A percentile compares a stretch with the other conserved stretches of the same genome.
phyloP scores from a whole-genome alignment of 495 filamentous ascomycete species.

The Oidiodendron maius region DNA sequence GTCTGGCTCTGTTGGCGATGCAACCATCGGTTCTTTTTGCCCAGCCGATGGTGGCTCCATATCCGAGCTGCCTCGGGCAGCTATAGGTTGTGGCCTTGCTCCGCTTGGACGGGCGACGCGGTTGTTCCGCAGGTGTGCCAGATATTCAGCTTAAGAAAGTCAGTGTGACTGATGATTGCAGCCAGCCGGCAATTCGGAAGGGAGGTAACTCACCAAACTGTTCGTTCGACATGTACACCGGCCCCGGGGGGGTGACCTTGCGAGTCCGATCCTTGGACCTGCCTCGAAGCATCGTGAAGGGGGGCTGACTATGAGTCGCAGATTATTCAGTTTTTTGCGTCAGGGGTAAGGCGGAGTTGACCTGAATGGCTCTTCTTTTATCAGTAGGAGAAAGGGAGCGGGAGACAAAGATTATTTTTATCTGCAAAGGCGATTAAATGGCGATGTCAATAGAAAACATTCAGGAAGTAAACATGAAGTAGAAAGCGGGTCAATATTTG shows the following conservation, averaged over 20 bases:
- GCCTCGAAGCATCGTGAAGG: constrained; percentile 24
- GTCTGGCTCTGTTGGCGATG: constrained; percentile 18
- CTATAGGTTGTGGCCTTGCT: constrained; percentile 67
- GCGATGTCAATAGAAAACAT: no score
- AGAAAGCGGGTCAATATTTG: no score
- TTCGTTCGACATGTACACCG: constrained; percentile 78
- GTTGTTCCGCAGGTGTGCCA: constrained; percentile 75
- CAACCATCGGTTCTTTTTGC: constrained; percentile 10
- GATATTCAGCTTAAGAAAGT: constrained; percentile 57
- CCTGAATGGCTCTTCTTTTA: no score
- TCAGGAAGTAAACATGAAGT: no score
- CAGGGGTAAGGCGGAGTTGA: no score
- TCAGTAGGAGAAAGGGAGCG: no score
- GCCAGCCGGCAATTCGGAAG: constrained; percentile 22
- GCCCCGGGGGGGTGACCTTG: constrained; percentile 66
- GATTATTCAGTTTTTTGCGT: no score
- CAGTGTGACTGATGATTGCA: constrained; percentile 18
- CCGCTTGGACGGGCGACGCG: constrained; percentile 70
- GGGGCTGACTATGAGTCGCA: no score
- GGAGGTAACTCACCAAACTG: constrained; percentile 66
- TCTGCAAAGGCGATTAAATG: no score
- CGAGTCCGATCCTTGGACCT: constrained; percentile 36
- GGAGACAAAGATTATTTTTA: no score
- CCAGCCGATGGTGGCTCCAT: constrained; percentile 2
- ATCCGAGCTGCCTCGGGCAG: constrained; percentile 31